Base-by-base conservation (phyloP, 2,329 filamentous ascomycete genomes). In the Fusarium fujikuroi region DNA sequence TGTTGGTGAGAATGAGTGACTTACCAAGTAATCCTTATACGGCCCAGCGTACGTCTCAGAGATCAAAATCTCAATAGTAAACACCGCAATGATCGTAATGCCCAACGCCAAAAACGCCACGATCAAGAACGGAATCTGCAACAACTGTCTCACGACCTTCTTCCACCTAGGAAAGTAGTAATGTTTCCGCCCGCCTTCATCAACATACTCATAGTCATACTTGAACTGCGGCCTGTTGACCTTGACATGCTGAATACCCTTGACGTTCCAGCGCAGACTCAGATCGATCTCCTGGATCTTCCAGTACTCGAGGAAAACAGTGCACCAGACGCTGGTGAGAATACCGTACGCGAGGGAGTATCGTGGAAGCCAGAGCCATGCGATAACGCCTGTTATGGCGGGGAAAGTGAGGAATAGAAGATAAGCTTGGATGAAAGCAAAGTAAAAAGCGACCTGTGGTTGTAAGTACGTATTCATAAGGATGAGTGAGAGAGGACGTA, bases 341-440 rank as follows among this genome's bases (percentile, higher is more conserved):
- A 92, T 83, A 9, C 90, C 92, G 76, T 93, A 95, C 23, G 90
- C 80, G 19, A 91, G 85, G 0, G 93, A 95, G 82, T 93, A 95
- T 34, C 89, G 87, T 15, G 92, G 90, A 0, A 93, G 83, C 66
- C 92, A 87, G 4, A 90, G 80, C 91, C 92, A 95, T 19, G 91
- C 88, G 3, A 89, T 80, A n/a, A 92, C 81, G 2, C 93, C 93
- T 34, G 92, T 90, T 5, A 85, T 84, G 12, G 93, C 92, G 0
- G 92, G 92, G 60, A 93, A 92, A 7, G 90, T 82, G 23, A 95
- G 84, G 76, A 94, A 94, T 40, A 88, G 83, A 66, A 93, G 91
- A 79, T 95, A 95, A 19, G 88, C 90, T 76, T 95, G 92, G 30
- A 93, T 92, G 75, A 95, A 95, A n/a, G 92, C 92, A 79, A 94